Conservation (phyloP, 306 rosid genomes). For the Fagus sylvatica region DNA sequence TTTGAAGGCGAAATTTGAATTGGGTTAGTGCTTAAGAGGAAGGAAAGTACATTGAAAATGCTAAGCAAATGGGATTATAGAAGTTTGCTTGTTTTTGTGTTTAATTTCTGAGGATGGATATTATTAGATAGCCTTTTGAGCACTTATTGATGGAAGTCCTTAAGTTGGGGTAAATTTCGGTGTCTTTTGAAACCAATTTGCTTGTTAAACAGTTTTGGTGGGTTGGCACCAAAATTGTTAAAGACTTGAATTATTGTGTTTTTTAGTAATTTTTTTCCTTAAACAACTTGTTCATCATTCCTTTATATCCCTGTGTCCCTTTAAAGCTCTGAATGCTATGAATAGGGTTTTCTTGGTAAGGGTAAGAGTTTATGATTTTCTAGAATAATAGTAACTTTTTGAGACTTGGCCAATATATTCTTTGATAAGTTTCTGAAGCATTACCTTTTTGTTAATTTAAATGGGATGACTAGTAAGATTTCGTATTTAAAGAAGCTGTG, state of each 20-base stretch:
- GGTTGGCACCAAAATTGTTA: neutral
- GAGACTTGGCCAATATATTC: neutral
- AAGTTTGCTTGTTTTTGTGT: neutral
- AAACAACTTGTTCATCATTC: neutral
- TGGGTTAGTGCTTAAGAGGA: neutral
- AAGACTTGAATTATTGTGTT: neutral
- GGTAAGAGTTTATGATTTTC: neutral
- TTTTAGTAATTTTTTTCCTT: too few species aligned
- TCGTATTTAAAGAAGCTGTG: neutral
- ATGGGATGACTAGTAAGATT: neutral
- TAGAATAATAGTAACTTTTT: neutral
- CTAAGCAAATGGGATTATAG: neutral
- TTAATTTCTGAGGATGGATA: slow-evolving; percentile 3
- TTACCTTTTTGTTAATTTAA: neutral
- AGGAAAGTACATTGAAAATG: neutral
- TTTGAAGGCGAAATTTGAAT: slow-evolving; percentile 12
- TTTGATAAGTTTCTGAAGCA: neutral
- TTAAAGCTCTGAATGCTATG: neutral
- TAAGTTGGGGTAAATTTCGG: neutral
- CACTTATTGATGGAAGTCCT: neutral
- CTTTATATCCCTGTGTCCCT: neutral
- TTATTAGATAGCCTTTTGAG: neutral
- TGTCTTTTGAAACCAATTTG: too few species aligned
- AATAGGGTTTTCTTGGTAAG: neutral
- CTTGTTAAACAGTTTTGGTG: neutral